Evolutionary conservation across 345 rosid genomes (phyloP).

Genomic region (Barbarea vulgaris): DNA sequence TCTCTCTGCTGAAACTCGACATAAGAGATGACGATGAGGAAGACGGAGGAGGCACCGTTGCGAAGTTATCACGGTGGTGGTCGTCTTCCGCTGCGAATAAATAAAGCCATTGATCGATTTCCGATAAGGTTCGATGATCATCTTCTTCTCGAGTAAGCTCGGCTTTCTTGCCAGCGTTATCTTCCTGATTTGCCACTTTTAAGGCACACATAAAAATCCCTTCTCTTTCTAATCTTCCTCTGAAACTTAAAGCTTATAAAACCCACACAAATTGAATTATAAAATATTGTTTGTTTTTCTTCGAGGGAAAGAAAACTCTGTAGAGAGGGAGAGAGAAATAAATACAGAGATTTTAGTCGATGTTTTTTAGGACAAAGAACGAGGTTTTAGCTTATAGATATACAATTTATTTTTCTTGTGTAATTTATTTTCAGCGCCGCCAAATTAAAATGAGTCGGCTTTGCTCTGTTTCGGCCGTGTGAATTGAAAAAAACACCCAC

Average conservation of each 20-base stretch:
- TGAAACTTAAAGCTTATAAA: slow-evolving; percentile 24
- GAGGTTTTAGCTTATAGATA: slow-evolving; percentile 31
- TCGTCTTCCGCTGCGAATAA: slow-evolving; percentile 15
- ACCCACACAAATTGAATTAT: background rate
- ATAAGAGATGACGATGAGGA: slow-evolving; percentile 27
- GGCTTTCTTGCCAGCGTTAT: slow-evolving; percentile 33
- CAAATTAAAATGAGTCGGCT: slow-evolving; percentile 34
- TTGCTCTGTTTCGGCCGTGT: slow-evolving; percentile 25
- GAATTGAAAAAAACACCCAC: slow-evolving; percentile 5
- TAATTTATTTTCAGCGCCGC: slow-evolving; percentile 33
- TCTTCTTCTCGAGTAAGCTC: slow-evolving; percentile 35
- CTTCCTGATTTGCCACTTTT: slow-evolving; percentile 46
- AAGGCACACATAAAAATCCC: slow-evolving; percentile 35
- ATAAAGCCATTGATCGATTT: slow-evolving; percentile 41
- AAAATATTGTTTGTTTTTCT: slow-evolving; percentile 22
- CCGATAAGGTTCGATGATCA: slow-evolving; percentile 38
- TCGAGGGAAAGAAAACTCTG: slow-evolving; percentile 44
- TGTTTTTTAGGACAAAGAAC: slow-evolving; percentile 24
- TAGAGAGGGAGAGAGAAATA: slow-evolving; percentile 25
- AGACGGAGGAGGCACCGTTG: background rate
- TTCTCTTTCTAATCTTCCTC: background rate
- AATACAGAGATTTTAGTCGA: slow-evolving; percentile 22
- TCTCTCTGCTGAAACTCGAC: slow-evolving; percentile 48
- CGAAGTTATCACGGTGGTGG: slow-evolving; percentile 7
- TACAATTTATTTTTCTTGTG: slow-evolving; percentile 13